Percentiles rank a stretch among this genome's conserved stretches.
Conservation (phyloP, 2,329 filamentous ascomycete genomes). For the Xylariaceae sp. region DNA sequence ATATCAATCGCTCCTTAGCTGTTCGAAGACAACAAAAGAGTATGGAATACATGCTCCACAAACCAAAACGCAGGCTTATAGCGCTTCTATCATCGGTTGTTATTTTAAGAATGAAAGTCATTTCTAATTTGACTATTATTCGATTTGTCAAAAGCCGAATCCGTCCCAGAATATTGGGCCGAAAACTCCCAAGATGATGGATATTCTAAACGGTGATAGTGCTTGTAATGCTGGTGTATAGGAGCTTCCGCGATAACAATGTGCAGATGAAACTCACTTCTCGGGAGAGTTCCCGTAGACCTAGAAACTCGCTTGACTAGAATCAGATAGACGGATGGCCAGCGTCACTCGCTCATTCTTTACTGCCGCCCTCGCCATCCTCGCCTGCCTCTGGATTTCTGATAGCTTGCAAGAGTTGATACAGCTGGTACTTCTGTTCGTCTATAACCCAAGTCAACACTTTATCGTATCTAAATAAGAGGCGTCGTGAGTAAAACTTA, state of each 20-base stretch:
- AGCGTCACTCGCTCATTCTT: conserved; percentile 12
- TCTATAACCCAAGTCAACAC: conserved; percentile 48
- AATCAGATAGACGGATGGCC: not conserved
- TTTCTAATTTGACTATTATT: too few species aligned
- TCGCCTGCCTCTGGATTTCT: conserved; percentile 31
- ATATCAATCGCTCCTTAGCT: too few species aligned
- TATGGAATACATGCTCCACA: too few species aligned
- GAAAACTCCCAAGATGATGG: too few species aligned
- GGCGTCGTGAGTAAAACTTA: conserved; percentile 40
- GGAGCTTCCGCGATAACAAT: not conserved
- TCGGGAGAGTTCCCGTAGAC: not conserved
- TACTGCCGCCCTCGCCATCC: conserved; percentile 22
- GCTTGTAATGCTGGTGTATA: too few species aligned
- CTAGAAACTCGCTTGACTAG: not conserved
- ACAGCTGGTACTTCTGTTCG: conserved; percentile 87
- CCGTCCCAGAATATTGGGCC: too few species aligned
- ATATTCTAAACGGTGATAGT: too few species aligned
- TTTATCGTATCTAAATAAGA: not conserved
- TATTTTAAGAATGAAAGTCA: too few species aligned
- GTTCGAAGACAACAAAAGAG: too few species aligned
- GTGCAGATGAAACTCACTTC: not conserved
- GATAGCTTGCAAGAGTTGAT: conserved; percentile 88
- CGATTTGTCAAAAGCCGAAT: too few species aligned
- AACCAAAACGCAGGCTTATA: too few species aligned
- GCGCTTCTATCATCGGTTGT: too few species aligned